These are phyloP conservation scores for Camellia japonica DNA, from an alignment of 148 eudicot genomes.

Conservation along the genomic window DNA sequence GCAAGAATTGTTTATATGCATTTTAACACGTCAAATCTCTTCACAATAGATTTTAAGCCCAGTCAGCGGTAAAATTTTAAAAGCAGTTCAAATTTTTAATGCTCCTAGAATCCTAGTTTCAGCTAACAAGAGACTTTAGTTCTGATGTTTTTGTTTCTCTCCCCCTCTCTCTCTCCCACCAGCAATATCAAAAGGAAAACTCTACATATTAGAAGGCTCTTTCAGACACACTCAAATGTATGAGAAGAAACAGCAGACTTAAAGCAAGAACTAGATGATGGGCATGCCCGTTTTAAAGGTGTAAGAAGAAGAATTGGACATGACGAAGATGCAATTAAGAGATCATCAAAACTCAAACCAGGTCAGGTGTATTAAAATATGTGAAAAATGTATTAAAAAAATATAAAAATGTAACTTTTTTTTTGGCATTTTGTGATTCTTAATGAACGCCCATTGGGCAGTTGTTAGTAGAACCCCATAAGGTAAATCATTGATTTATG, in stretches of 20 bases:
- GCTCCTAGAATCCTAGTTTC: not conserved
- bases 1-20: not conserved
- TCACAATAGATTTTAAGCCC: not conserved
- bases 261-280: slow-evolving; percentile 48
- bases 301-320: slow-evolving; percentile 48
- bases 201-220: slow-evolving; percentile 59
- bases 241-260: slow-evolving; percentile 56
- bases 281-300: slow-evolving; percentile 38
- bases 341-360: slow-evolving; percentile 24
- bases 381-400: no score
- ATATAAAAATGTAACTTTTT: no score
- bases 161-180: slow-evolving; percentile 23
- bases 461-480: no score
- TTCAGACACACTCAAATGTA: slow-evolving; percentile 63
- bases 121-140: not conserved
- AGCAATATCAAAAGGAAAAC: slow-evolving; percentile 58
- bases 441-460: no score
- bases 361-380: not conserved
- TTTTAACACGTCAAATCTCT: not conserved
- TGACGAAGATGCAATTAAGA: slow-evolving; percentile 8
- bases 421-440: no score
- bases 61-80: not conserved
- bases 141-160: not conserved
- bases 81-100: not conserved
- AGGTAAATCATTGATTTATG: not conserved